These are phyloP conservation scores for Paramecium primaurelia DNA, from an alignment of 73 alveolate species.

Conservation along the genomic window DNA sequence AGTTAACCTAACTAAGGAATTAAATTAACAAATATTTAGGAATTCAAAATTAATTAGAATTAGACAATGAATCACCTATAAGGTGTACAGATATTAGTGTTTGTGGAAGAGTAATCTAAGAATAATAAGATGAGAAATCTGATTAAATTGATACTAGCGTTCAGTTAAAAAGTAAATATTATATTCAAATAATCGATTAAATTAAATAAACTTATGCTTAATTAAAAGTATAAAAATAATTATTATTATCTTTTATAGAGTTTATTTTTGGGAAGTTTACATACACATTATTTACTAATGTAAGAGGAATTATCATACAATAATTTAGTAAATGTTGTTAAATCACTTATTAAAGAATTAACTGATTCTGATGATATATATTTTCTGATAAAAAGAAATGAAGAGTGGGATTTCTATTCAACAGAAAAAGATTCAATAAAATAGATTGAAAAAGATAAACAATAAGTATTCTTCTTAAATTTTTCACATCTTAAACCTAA, in stretches of 20 bases:
- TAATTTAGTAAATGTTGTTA: not conserved
- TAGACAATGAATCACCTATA: not conserved
- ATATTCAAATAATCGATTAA: not conserved
- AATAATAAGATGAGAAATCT: not conserved
- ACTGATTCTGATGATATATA: not conserved
- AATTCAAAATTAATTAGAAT: not conserved
- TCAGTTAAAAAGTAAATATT: not conserved
- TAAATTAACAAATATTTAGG: not conserved
- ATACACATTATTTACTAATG: not conserved
- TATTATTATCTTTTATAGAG: not conserved
- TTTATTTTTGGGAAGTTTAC: constrained; percentile 33
- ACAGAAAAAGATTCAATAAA: not conserved
- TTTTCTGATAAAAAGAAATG: not conserved
- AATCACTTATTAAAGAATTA: not conserved
- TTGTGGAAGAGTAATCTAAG: not conserved
- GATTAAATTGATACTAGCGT: not conserved
- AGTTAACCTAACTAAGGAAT: not conserved
- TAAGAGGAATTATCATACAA: constrained; percentile 18
- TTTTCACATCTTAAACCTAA: constrained; percentile 13
- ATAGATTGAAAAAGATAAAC: not conserved
- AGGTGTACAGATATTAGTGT: not conserved
- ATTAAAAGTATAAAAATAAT: not conserved
- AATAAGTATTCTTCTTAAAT: not conserved
- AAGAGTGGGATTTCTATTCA: constrained; percentile 31
- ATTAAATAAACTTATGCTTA: not conserved